Evolutionary conservation across 129 eudicot species (phyloP), one percentile per base, ranked within the genome.

Genomic region (Apium graveolens): DNA sequence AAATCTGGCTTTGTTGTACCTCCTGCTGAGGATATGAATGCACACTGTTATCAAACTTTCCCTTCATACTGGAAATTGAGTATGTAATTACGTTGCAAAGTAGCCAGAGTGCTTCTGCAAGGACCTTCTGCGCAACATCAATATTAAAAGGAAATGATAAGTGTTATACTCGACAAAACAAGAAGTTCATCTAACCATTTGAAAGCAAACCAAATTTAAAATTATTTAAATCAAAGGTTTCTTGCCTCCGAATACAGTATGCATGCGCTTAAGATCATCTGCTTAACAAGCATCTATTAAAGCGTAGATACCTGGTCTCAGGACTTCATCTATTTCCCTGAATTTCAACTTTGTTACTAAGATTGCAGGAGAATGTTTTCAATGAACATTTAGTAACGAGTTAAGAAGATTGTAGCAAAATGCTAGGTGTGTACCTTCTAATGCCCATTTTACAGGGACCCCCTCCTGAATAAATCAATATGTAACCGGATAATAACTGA

Each of bases 251-350:
- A 91, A 90, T 76, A 82, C 84, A 3, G 97, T 91, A 81, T 91
- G 98, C 79, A 95, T 88, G 76, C 82, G 88, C 63, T 95, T 97
- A 76, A 95, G 92, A 84, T 95, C 96, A 76, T 95, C 91, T 4
- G 86, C 81, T 26, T 97, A 95, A 87, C 98, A 95, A 69, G 88
- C 86, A 87, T 95, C 98, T 68, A 95, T 84, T 57, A 95, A 76
- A 75, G 98, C 98, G 79, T 95, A 95, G 26, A 95, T 80, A 45
- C 98, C 98, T 12, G 97, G 97, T 80, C 90, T 95, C 84, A 95
- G 84, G 74, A 94, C 92, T 87, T 90, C 97, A 79, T 95, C 96
- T 74, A 95, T 82, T 83, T 95, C 97, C 94, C 98, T 95, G 89
- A 74, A 79, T 81, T 74, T 57, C 41, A 75, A 51, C 49, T 76